These are phyloP conservation scores for Arthrocladium fulminans DNA, from an alignment of 2,329 filamentous ascomycete genomes.

Conservation along the genomic window DNA sequence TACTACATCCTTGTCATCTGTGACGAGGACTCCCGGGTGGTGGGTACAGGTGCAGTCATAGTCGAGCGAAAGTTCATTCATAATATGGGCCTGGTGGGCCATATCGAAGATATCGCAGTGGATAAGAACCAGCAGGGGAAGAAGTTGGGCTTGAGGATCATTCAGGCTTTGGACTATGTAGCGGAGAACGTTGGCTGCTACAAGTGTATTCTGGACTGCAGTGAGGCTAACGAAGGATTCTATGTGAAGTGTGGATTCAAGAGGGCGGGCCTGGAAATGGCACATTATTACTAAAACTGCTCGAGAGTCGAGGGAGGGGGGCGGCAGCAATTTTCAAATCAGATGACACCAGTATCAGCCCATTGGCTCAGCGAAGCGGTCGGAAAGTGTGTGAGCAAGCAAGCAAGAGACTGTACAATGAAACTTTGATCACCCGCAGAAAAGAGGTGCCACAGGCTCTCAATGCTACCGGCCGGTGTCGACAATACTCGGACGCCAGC, in stretches of 20 bases:
- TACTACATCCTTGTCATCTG: constrained; percentile 86
- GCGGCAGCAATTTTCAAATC: too few species aligned
- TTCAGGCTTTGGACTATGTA: constrained; percentile 84
- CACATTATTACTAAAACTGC: constrained; percentile 72
- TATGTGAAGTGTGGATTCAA: constrained; percentile 97
- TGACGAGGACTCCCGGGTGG: constrained; percentile 60
- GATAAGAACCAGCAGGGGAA: constrained; percentile 94
- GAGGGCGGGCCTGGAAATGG: constrained; percentile 89
- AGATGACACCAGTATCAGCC: too few species aligned
- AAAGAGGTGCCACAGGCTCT: too few species aligned
- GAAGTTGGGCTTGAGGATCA: constrained; percentile 85
- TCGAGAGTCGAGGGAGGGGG: too few species aligned
- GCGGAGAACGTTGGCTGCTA: constrained; percentile 87
- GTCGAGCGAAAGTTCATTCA: constrained; percentile 73
- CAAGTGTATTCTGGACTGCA: constrained; percentile 94
- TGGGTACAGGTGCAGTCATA: constrained; percentile 83
- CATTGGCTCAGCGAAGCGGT: too few species aligned
- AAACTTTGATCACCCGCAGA: too few species aligned
- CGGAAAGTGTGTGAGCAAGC: too few species aligned
- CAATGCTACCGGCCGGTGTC: too few species aligned
- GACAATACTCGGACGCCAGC: too few species aligned
- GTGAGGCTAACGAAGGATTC: constrained; percentile 91
- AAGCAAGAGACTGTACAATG: too few species aligned
- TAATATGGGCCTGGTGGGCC: constrained; percentile 59
- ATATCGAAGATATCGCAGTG: constrained; percentile 97